Evolutionary conservation across 1,284 basidiomycete genomes (phyloP).

Genomic region (Sphagnurus paluster): DNA sequence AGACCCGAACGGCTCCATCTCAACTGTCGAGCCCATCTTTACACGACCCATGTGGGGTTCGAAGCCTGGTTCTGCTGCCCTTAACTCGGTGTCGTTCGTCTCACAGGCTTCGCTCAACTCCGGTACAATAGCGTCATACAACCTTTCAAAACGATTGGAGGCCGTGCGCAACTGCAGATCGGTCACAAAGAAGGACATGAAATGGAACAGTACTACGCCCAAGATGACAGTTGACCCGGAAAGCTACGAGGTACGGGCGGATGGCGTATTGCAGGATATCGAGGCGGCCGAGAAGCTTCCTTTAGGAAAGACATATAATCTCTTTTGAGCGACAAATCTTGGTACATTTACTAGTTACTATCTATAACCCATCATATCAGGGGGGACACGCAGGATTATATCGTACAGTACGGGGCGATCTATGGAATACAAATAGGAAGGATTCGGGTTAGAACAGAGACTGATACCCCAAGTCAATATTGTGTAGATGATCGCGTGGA

Average conservation of each 20-base stretch:
- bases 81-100: constrained; percentile 82
- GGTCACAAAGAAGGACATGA: constrained; percentile 89
- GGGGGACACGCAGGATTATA: background rate
- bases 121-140: constrained; percentile 69
- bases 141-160: constrained; percentile 77
- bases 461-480: constrained; percentile 6
- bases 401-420: constrained; percentile 10
- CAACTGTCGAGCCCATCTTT: constrained; percentile 86
- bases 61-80: constrained; percentile 67
- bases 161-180: constrained; percentile 79
- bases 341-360: background rate
- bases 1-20: constrained; percentile 88
- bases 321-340: constrained; percentile 52
- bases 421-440: constrained; percentile 10
- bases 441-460: constrained; percentile 3
- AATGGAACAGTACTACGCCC: constrained; percentile 85
- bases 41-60: constrained; percentile 87
- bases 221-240: constrained; percentile 91
- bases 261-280: constrained; percentile 59
- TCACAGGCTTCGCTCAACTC: constrained; percentile 67
- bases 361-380: background rate
- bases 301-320: constrained; percentile 63
- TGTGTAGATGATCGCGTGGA: too few relatives aligned
- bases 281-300: constrained; percentile 42
- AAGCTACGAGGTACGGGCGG: constrained; percentile 84